Base-by-base conservation (phyloP, 768 basidiomycete genomes). In the Rhizopogon vesiculosus region DNA sequence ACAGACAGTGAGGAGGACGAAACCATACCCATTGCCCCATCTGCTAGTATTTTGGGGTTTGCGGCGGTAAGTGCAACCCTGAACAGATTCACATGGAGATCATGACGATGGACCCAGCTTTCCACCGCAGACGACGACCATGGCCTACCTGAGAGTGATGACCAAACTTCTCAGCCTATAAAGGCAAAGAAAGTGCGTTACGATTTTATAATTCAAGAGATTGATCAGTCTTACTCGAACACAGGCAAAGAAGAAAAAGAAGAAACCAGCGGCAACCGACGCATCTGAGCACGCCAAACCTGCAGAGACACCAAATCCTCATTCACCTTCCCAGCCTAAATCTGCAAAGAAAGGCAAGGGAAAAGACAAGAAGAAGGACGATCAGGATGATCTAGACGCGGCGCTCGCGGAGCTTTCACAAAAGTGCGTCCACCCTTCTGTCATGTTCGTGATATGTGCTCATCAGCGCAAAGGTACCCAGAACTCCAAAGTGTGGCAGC, bases 361-460 rank as follows among this genome's bases (percentile, higher is more conserved):
- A 5, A 89, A 86, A 66, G 83, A 79, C 53, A 85, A 83, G 69
- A 73, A 67, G 33, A 86, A 83, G 50, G 80, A 79, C 0, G 83
- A 79, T 13, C 69, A 77, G 53, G 89, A 94, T 62, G 93, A 98
- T 59, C 73, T 98, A 28, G 93, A 97, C 62, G 77, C 82, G 53
- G 93, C 86, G 0, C 75, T 98, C 9, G 88, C 86, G 1, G 93
- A 97, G 63, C 76, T 98, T n/a, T 85, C 87, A 1, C 58, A 85
- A 48, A 87, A 91, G 89, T 90, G 67, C 41, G 76, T 70, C 41
- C 1, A 7, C 25, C 1, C 6, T 46, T 31, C 7, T 10, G 25
- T 19, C 46, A 25, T 22, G 42, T 13, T 31, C 8, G 15, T 16
- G 5, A 13, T 19, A 1, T n/a, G 18, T 15, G 13, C 48, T 58